Conservation (phyloP, 352 stramenopile genomes). For the Phytophthora palmivora region DNA sequence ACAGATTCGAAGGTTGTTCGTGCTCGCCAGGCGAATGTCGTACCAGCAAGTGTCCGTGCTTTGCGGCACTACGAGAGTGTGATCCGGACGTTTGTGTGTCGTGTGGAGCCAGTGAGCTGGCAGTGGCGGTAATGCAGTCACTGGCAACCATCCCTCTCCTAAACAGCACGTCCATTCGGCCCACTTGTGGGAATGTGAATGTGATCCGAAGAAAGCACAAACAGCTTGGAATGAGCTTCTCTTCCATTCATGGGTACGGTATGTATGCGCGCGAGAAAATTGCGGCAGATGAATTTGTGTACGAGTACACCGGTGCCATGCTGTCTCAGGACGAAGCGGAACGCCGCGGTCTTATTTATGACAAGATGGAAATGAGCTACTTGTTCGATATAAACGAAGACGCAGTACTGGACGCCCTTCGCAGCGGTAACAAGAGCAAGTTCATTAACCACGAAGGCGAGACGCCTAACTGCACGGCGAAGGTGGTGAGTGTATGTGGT, state of each 20-base stretch:
- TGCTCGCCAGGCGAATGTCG: slow-evolving; percentile 51
- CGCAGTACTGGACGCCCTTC: slow-evolving; percentile 86
- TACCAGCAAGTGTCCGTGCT: slow-evolving; percentile 58
- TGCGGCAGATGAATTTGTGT: slow-evolving; percentile 52
- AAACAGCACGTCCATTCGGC: not conserved
- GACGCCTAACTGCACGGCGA: slow-evolving; percentile 75
- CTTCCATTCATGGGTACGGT: slow-evolving; percentile 60
- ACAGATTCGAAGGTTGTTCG: slow-evolving; percentile 60
- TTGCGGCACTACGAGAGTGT: slow-evolving; percentile 62
- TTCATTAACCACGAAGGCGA: slow-evolving; percentile 85
- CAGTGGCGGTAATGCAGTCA: slow-evolving; percentile 32
- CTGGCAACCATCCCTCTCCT: not conserved
- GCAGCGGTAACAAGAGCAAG: slow-evolving; percentile 92
- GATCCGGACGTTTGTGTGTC: slow-evolving; percentile 58
- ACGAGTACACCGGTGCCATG: slow-evolving; percentile 61
- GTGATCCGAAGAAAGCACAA: slow-evolving; percentile 35
- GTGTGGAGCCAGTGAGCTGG: slow-evolving; percentile 54
- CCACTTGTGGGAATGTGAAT: slow-evolving; percentile 33
- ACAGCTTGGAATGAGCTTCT: slow-evolving; percentile 56
- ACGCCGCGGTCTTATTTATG: slow-evolving; percentile 74
- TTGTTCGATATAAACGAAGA: slow-evolving; percentile 93
- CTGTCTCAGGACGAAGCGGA: slow-evolving; percentile 66
- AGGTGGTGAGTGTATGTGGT: slow-evolving; percentile 84
- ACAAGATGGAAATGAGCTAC: slow-evolving; percentile 81
- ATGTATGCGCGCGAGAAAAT: slow-evolving; percentile 59